Conservation (phyloP, 2,329 filamentous ascomycete genomes). For the Calonectria multiphialidica region DNA sequence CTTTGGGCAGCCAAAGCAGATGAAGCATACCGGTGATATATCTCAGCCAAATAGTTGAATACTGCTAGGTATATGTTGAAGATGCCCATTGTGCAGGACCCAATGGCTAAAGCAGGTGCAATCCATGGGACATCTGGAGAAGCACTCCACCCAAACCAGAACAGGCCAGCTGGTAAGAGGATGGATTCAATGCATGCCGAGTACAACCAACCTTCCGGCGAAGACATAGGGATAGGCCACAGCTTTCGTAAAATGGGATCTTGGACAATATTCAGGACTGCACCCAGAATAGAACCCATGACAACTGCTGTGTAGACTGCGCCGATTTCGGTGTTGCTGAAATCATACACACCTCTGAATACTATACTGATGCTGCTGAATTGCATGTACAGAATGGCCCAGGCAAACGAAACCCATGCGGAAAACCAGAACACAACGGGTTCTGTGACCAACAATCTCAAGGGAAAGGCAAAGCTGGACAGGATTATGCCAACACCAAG, state of each 20-base stretch:
- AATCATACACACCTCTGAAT: constrained; percentile 71
- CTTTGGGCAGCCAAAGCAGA: constrained; percentile 76
- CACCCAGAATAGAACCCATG: constrained; percentile 58
- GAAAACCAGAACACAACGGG: constrained; percentile 76
- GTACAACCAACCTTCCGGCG: constrained; percentile 72
- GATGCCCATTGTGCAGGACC: constrained; percentile 74
- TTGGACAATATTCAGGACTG: constrained; percentile 67
- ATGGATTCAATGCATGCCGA: constrained; percentile 73
- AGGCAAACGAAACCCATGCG: constrained; percentile 78
- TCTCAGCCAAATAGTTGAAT: constrained; percentile 78
- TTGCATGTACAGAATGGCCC: constrained; percentile 77
- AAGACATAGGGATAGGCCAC: constrained; percentile 46
- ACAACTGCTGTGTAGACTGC: constrained; percentile 68
- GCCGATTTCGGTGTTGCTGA: constrained; percentile 70
- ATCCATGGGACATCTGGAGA: constrained; percentile 69
- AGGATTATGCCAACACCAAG: constrained; percentile 41
- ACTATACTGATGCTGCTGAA: constrained; percentile 70
- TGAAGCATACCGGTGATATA: constrained; percentile 75
- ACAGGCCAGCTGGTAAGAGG: constrained; percentile 73
- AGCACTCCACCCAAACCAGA: constrained; percentile 78
- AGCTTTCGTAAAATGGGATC: constrained; percentile 67
- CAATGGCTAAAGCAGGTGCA: constrained; percentile 71
- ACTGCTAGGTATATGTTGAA: constrained; percentile 77
- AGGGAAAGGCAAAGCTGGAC: constrained; percentile 46
- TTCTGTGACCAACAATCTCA: constrained; percentile 66